Evolutionary conservation across 2,329 filamentous ascomycete genomes (phyloP), one percentile per base, ranked within the genome.

Genomic region (Zymoseptoria crescenta): DNA sequence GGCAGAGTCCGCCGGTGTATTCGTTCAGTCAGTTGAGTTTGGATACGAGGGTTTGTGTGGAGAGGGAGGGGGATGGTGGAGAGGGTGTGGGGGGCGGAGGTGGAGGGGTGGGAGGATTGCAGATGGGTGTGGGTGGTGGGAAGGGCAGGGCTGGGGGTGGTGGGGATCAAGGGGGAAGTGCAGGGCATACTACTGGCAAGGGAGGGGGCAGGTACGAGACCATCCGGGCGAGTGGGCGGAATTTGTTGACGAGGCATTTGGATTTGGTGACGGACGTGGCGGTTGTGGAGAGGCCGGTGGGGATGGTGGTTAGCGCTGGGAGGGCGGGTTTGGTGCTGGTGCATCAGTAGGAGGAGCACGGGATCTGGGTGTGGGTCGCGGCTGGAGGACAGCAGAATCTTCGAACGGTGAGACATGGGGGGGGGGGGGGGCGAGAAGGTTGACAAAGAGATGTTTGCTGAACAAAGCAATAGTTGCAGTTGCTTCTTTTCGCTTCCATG

Each of bases 291-390:
- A 81, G 84, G 64, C 94, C 94, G 24, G 96, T 96, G 73, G 88
- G 88, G 4, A 96, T 97, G 90, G 88, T 92, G 35, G 81, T 97
- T 54, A 95, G 89, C 65, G 92, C 88, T 56, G 94, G 99, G 78
- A 81, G 93, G 67, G 89, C 87, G 48, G 94, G 94, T 0, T 87
- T 93, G 72, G 85, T 97, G 52, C 96, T 94, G 79, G 86, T 96
- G 56, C 96, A 85, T 72, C 82, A 83, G 71, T 86, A 57, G 63
- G 6, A 5, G 20, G 35, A n/a, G n/a, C n/a, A n/a, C n/a, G n/a
- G n/a, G n/a, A n/a, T n/a, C n/a, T n/a, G 35, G 35, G 9, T 2
- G 4, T 8, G 10, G 35, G 35, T 8, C 16, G 9, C 35, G 4
- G 35, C 35, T 41, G 35, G 28, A 8, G 28, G n/a, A n/a, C n/a